Evolutionary conservation across 345 rosid genomes (phyloP).

Genomic region (Pugionium cornutum): DNA sequence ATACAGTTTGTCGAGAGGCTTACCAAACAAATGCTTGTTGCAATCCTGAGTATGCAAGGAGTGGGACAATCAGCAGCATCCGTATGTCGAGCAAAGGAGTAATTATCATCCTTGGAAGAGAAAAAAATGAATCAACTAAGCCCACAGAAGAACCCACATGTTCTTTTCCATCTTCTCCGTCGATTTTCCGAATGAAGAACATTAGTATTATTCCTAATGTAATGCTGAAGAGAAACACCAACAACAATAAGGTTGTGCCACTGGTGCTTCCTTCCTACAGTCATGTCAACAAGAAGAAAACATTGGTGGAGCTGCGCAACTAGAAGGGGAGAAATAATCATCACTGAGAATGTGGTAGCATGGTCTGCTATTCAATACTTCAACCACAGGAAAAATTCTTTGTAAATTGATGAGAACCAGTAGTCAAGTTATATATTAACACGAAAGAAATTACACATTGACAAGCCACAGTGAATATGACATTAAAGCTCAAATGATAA

Average conservation of each 20-base stretch:
- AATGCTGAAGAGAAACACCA: slow-evolving; percentile 71
- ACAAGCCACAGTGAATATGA: slow-evolving; percentile 1
- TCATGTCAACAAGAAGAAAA: slow-evolving; percentile 33
- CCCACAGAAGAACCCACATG: slow-evolving; percentile 49
- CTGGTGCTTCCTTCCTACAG: slow-evolving; percentile 72
- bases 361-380: neutral
- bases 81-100: slow-evolving; percentile 66
- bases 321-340: slow-evolving; percentile 2
- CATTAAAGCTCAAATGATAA: neutral
- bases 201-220: slow-evolving; percentile 72
- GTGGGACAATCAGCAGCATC: slow-evolving; percentile 81
- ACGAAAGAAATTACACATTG: neutral
- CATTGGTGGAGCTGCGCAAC: slow-evolving; percentile 23
- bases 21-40: slow-evolving; percentile 99
- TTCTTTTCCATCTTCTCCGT: slow-evolving; percentile 54
- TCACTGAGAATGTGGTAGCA: slow-evolving; percentile 1
- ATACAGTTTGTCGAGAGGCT: slow-evolving; percentile 1
- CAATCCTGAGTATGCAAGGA: slow-evolving; percentile 84
- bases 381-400: neutral
- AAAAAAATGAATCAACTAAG: slow-evolving; percentile 51
- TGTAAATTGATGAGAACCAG: neutral
- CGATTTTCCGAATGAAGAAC: slow-evolving; percentile 74
- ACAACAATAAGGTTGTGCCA: slow-evolving; percentile 70
- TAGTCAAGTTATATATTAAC: neutral
- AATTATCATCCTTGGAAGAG: slow-evolving; percentile 59